These are phyloP conservation scores for slime mould (Dictyostelium discoideum) DNA, from an alignment of 78 protist species.

Conservation along the genomic window DNA sequence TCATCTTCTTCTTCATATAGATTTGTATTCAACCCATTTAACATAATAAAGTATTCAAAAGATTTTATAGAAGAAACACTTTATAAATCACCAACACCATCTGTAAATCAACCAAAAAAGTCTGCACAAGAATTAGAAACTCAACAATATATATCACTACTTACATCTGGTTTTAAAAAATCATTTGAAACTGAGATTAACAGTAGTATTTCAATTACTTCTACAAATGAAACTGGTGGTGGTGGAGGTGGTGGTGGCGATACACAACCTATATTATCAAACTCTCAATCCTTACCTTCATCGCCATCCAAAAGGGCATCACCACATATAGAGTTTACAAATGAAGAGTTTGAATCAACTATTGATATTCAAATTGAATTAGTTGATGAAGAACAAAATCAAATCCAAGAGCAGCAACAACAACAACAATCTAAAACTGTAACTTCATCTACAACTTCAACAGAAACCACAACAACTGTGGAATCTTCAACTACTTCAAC, in stretches of 20 bases:
- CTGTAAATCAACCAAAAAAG: background rate
- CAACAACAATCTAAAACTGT: background rate
- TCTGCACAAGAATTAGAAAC: slow-evolving; percentile 12
- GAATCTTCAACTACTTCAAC: background rate
- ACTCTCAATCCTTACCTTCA: background rate
- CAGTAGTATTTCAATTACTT: background rate
- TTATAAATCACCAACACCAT: slow-evolving; percentile 47
- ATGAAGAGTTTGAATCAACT: slow-evolving; percentile 3
- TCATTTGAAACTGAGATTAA: slow-evolving; percentile 13
- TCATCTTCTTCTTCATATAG: slow-evolving; percentile 33
- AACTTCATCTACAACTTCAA: background rate
- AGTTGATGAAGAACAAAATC: background rate
- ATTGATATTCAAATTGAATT: slow-evolving; percentile 5
- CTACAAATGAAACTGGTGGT: background rate
- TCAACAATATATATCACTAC: slow-evolving; percentile 9
- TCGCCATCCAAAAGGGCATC: background rate
- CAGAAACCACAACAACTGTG: background rate
- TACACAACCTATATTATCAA: background rate
- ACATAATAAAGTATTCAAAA: slow-evolving; percentile 64
- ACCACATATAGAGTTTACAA: background rate
- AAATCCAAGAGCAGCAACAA: background rate
- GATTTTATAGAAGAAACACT: slow-evolving; percentile 71
- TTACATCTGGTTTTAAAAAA: slow-evolving; percentile 31
- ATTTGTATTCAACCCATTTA: slow-evolving; percentile 47
- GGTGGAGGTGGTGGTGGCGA: background rate